Evolutionary conservation across 1,284 basidiomycete species (phyloP), one percentile per base, ranked within the genome.

Genomic region (Ceratobasidium sp.): DNA sequence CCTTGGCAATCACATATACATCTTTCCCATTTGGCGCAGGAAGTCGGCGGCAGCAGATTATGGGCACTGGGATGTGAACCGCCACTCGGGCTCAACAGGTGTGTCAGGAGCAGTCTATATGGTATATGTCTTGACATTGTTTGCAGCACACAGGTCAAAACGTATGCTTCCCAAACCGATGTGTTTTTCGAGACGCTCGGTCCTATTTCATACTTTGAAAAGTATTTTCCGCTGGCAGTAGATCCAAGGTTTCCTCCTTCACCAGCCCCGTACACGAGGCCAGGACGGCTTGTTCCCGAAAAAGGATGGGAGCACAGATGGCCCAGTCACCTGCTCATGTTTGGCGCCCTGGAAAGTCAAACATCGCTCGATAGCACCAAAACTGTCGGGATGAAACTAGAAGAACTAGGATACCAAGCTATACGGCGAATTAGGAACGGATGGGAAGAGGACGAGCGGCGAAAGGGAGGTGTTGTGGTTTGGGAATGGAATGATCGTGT

Each of bases 31-130:
- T 46, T 69, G 39, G 52, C 34, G 12, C 28, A 16, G 36, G 50
- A 16, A 10, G 84, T 89, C 46, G 83, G 91, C 10, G 80, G 78
- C 1, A 87, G 85, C 23, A 80, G 81, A 69, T 80, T 91, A 75
- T 98, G 96, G 94, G 88, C 92, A 53, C 78, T 98, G 32, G 92
- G 92, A 2, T 98, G 96, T 78, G 96, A 97, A 77, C 96, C 96
- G 1, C 96, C 96, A 0, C 80, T 96, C 1, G 80, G 85, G n/a
- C 48, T 69, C 23, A 58, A 41, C 39, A 30, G 30, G 92, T 94
- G 80, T 77, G 87, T 80, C 58, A n/a, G n/a, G 1, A 16, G 61
- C 32, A 57, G 71, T 46, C 58, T n/a, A n/a, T n/a, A n/a, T n/a
- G n/a, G n/a, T n/a, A n/a, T n/a, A n/a, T n/a, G n/a, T n/a, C n/a